Base-by-base conservation (phyloP, 2,329 filamentous ascomycete genomes). In the Clonostachys sp. region DNA sequence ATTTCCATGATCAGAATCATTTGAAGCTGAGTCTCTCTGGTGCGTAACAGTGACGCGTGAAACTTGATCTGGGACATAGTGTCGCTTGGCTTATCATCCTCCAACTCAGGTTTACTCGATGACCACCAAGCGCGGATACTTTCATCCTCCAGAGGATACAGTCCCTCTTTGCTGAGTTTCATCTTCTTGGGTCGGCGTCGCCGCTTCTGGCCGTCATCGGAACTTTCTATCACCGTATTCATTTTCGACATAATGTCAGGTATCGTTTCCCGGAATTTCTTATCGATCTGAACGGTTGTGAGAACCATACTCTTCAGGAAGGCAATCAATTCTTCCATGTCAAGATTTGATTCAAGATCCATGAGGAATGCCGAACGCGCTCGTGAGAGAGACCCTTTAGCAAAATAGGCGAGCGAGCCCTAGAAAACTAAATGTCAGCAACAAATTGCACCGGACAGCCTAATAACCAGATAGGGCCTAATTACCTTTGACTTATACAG, bases 381-480 rank as follows among this genome's bases (percentile, higher is more conserved):
- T 55, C 87, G 78, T 41, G 88, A 89, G 17, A 94, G 70, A 2
- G 89, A 87, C 1, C 88, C 89, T 68, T 94, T 94, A 17, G 85
- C 85, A 64, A 92, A 91, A 64, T 91, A 94, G 49, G 88, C 88
- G 48, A 92, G 69, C 5, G 88, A 89, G 34, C 86, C 88, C 77
- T 88, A 41, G 3, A 30, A 16, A 18, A 5, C 9, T 9, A 8
- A 30, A 30, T 30, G 30, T 30, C 33, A 30, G 33, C 24, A 40
- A 20, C 44, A 39, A 16, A 30, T 10, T 30, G 24, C 24, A 4
- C 24, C 8, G 24, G 24, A n/a, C 14, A 36, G 30, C n/a, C 6
- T n/a, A 35, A n/a, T 33, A 7, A 10, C 24, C 8, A 30, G 24
- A 10, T 9, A 30, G 24, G 4, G n/a, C 20, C 12, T 34, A 56